Percentiles rank a stretch among this genome's conserved stretches.
These are phyloP conservation scores for Trichoderma hamatum DNA, from an alignment of 2,329 filamentous ascomycete genomes.

Conservation along the genomic window DNA sequence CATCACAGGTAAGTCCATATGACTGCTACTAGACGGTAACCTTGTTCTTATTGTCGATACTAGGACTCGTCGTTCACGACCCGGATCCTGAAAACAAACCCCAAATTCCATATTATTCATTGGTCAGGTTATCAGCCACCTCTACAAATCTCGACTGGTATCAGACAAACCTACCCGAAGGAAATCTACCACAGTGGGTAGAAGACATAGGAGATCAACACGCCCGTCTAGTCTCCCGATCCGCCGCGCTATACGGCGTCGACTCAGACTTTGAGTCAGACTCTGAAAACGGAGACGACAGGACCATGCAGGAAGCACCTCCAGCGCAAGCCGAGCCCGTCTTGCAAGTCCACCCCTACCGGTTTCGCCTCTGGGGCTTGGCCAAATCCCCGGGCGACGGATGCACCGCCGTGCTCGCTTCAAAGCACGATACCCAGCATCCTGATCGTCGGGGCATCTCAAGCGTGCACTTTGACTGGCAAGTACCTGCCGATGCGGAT, in stretches of 20 bases:
- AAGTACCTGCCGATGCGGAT: conserved; percentile 28
- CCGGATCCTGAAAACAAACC: conserved; percentile 33
- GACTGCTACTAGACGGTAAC: neutral
- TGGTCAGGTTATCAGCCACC: conserved; percentile 57
- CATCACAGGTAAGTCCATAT: conserved; percentile 30
- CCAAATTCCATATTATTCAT: conserved; percentile 52
- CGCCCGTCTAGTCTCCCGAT: conserved; percentile 48
- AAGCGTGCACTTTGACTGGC: conserved; percentile 45
- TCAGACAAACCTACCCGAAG: conserved; percentile 50
- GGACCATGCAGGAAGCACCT: conserved; percentile 26
- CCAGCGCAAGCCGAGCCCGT: conserved; percentile 31
- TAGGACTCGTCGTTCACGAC: conserved; percentile 52
- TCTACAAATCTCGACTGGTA: conserved; percentile 56
- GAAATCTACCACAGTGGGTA: conserved; percentile 50
- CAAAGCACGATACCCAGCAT: conserved; percentile 52
- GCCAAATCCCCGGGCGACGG: conserved; percentile 55
- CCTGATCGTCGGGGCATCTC: conserved; percentile 48
- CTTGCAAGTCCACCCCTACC: conserved; percentile 52
- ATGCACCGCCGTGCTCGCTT: conserved; percentile 54
- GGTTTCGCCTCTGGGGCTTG: conserved; percentile 58
- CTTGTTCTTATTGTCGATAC: neutral
- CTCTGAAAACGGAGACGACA: conserved; percentile 31
- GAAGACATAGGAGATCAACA: conserved; percentile 50
- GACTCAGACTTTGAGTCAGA: conserved; percentile 36
- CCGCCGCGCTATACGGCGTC: conserved; percentile 47